Evolutionary conservation across 768 basidiomycete species (phyloP), one percentile per base, ranked within the genome.

Genomic region (Galerina marginata): DNA sequence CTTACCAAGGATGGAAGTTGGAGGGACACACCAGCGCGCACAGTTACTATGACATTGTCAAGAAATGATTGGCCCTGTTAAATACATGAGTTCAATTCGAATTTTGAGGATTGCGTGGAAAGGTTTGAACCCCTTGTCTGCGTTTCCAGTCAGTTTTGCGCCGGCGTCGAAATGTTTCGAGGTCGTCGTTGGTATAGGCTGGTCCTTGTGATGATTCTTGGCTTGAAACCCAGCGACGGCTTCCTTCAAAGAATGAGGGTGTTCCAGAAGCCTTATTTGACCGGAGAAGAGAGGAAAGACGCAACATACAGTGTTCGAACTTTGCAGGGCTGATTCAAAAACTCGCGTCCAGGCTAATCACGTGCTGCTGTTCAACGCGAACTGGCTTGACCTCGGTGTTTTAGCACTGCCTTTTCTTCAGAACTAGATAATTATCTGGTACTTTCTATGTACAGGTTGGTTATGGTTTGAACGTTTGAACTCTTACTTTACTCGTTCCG

Each of bases 21-120:
- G 14, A 58, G 29, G 20, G 29, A 63, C 81, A 62, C 66, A 91
- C 93, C 93, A 67, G 81, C 92, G 59, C 90, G 83, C 20, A 95
- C 79, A 48, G 86, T 89, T n/a, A 95, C 80, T 45, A 94, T 79
- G 54, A 92, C 78, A 72, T 93, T 85, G 76, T 96, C 95, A 3
- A 95, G 80, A 67, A 95, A 97, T 0, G 83, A 78, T 68, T 90
- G 86, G 4, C 90, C 91, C 90, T 94, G 2, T 33, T 33, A 63
- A 3, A 51, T 26, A 43, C 45, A 16, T 54, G 11, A 48, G 39
- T 33, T 11, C 20, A 47, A 45, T 14, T 0, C 29, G 29, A 33
- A 33, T 7, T 29, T 33, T 33, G 29, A 33, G 29, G 29, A 5
- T 5, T 4, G 29, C 29, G 2, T 1, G 29, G 2, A 33, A 33